Conservation (phyloP, 169 alveolate genomes). For the Cystoisospora suis region DNA sequence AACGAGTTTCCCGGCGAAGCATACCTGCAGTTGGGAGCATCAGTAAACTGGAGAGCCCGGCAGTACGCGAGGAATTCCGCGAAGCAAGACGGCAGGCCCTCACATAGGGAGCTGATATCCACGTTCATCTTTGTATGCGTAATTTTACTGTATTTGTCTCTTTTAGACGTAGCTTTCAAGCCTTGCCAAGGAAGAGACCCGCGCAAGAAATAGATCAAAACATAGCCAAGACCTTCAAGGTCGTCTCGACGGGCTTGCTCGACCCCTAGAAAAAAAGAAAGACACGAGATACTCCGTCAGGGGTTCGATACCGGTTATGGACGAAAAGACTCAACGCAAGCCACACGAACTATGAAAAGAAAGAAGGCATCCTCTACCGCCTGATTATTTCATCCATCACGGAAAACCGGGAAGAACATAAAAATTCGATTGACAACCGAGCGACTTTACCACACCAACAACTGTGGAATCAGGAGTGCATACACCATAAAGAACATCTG, state of each 20-base stretch:
- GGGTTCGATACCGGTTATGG: too few species aligned
- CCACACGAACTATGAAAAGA: too few species aligned
- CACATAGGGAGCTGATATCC: slow-evolving; percentile 92
- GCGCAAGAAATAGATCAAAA: slow-evolving; percentile 91
- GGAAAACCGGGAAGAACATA: too few species aligned
- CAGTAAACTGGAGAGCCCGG: slow-evolving; percentile 94
- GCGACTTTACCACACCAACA: too few species aligned
- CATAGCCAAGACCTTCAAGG: slow-evolving; percentile 96
- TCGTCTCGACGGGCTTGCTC: slow-evolving; percentile 98
- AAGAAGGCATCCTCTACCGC: too few species aligned
- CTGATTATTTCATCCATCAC: too few species aligned
- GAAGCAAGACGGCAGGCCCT: slow-evolving; percentile 76
- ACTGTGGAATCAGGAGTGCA: too few species aligned
- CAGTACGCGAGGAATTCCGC: slow-evolving; percentile 92
- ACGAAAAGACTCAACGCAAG: too few species aligned
- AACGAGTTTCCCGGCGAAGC: not conserved
- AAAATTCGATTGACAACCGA: too few species aligned
- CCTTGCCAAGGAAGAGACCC: slow-evolving; percentile 98
- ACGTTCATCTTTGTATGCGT: slow-evolving; percentile 87
- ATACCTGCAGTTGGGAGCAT: slow-evolving; percentile 92
- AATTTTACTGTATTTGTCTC: slow-evolving; percentile 96
- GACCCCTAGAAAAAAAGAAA: slow-evolving; percentile 42
- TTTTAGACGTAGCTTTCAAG: slow-evolving; percentile 91
- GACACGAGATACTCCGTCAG: not conserved
- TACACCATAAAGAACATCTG: too few species aligned